Evolutionary conservation across 129 eudicot species (phyloP), one percentile per base, ranked within the genome.

Genomic region (Pseudognaphalium luteoalbum): DNA sequence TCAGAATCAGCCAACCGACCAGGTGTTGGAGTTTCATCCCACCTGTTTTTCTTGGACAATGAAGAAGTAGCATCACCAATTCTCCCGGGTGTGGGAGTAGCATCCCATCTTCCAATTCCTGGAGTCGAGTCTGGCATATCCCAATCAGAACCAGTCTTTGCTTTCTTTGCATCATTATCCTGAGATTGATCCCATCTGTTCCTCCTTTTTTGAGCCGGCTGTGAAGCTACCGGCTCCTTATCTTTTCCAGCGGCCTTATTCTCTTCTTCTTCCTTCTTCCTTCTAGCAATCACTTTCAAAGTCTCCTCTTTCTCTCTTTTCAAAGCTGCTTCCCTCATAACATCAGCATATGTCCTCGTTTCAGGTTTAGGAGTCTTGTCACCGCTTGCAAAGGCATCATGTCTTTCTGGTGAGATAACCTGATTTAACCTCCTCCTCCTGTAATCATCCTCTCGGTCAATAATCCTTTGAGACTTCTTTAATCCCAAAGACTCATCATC

Each of bases 11-110:
- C 89, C 42, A 86, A 56, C 20, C 97, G 89, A 4, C 97, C 93
- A 6, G 97, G 97, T n/a, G 97, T 94, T 1, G 99, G 99, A 51
- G 97, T 91, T 84, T 94, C 99, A 74, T 94, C 99, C 99, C 99
- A 94, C 71, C 99, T 81, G 73, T 94, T 94, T 80, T 80, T 91
- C 85, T 91, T 84, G 11, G 95, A 86, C 50, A 87, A 32, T 0
- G 92, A 86, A 2, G 98, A 97, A 20, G 98, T 90, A 0, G 97
- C 99, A 86, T 94, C 99, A 28, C 96, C 93, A 2, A 84, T 56
- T 67, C 99, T 86, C 16, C 97, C 97, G 0, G 99, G 97, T 7
- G 99, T 91, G 2, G 98, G 98, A 28, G 98, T 94, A 3, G 98
- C 98, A 86, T 94, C 98, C 98, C 98, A 94, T 76, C 98, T 81